Evolutionary conservation across 2,329 filamentous ascomycete genomes (phyloP), one percentile per base, ranked within the genome.

Genomic region (Arachnopeziza araneosa): DNA sequence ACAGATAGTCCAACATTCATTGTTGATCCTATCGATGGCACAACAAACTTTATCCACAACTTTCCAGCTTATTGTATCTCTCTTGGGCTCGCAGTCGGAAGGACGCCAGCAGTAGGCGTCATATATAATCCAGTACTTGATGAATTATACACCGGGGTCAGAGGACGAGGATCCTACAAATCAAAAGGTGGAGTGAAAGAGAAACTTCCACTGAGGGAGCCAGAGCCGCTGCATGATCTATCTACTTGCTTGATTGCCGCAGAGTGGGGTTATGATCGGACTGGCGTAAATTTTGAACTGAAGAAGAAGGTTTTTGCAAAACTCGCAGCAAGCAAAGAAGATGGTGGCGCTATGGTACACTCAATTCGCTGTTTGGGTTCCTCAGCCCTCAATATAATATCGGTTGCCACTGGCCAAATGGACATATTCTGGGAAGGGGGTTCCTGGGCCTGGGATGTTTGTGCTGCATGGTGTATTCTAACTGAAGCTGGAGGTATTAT

Each of bases 361-460:
- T 84, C 83, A 10, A 72, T 93, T 60, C 79, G 90, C n/a, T 84
- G 80, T 44, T 75, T 91, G 63, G 90, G 90, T 1, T 86, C 82
- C 55, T 90, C 90, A 8, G 90, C 90, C 50, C 76, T 93, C 68
- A 93, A 93, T 72, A 74, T 93, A 21, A 90, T 88, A 60, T 82
- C 80, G 49, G 86, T 91, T 2, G 90, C 90, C 2, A 82, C 84
- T 10, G 90, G 90, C 0, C 81, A 85, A 72, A 67, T 91, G 24
- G 90, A 93, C 71, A 68, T 84, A 23, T 93, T 91, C 72, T 93
- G 90, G 90, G 90, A 93, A 75, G 89, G 87, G 48, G 90, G 90
- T 0, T 91, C 88, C 73, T 93, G 89, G 83, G 88, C 89, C 1
- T 93, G 90, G 90, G 90, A 93, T 72, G 90, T 93, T 1, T 90